Base-by-base conservation (phyloP, 2,329 filamentous ascomycete genomes). In the Fusarium concolor region DNA sequence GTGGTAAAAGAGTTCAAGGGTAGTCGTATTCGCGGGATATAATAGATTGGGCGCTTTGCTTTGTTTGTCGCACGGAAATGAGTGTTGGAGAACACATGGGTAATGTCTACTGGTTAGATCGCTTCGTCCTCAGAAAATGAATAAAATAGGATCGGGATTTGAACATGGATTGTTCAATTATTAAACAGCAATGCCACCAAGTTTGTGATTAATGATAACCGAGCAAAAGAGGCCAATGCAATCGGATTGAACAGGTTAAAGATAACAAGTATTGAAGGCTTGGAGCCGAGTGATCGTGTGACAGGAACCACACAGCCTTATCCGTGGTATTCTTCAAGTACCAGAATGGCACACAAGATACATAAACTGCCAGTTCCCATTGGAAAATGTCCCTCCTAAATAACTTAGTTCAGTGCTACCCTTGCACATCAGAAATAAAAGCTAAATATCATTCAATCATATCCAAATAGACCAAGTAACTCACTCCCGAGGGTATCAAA, bases 101-200 rank as follows among this genome's bases (percentile, higher is more conserved):
- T 74, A 74, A 74, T 74, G 72, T 74, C 72, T 74, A 74, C 72
- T 74, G 69, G 72, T 42, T 74, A 74, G 72, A 74, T 72, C 57
- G 62, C 26, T 62, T 61, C 28, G 52, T 52, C 53, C 50, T 56
- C 22, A 60, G 38, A 69, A 64, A 74, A 57, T 49, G 38, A 71
- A 61, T 54, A 68, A 71, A 61, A 57, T 41, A 38, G 46, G 57
- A 28, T 59, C 43, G 18, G 38, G 29, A 31, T 59, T 62, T 66
- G 42, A 28, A 52, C 43, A 53, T 38, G 22, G 62, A 49, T 38
- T 65, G 61, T 44, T 67, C 31, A 45, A 39, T 39, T 33, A 37
- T 52, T 44, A 31, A 26, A 61, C 28, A 42, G 33, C 26, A 44
- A 24, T 35, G 12, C n/a, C 29, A 35, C 28, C 10, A 18, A 31